Evolutionary conservation across 169 alveolate genomes (phyloP).

Genomic region (Theileria parva): DNA sequence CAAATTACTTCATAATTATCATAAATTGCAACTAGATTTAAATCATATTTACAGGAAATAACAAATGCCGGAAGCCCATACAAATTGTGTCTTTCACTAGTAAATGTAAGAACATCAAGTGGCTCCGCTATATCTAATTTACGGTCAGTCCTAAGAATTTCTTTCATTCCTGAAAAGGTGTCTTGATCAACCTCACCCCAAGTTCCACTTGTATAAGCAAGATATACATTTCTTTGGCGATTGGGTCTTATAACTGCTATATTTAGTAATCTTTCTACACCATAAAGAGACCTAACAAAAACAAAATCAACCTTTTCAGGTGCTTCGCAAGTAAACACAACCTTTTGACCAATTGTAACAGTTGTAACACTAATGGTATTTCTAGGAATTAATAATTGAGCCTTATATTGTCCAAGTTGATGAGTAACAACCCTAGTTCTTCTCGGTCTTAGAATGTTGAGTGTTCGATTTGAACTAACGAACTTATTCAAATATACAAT

Average conservation of each 20-base stretch:
- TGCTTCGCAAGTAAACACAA: neutral
- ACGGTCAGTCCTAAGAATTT: neutral
- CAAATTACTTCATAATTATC: neutral
- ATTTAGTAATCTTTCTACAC: neutral
- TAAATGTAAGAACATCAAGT: neutral
- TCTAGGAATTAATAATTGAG: neutral
- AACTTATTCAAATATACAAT: no score
- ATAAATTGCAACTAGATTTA: neutral
- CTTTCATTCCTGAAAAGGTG: neutral
- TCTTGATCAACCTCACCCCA: neutral
- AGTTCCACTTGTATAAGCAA: neutral
- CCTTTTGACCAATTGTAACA: neutral
- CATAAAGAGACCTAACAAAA: neutral
- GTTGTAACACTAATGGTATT: neutral
- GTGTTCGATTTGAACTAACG: neutral
- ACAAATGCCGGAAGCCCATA: constrained; percentile 13
- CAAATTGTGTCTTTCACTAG: neutral
- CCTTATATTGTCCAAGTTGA: neutral
- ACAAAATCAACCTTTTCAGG: neutral
- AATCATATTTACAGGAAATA: neutral
- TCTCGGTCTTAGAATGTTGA: neutral
- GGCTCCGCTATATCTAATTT: neutral
- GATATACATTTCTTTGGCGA: neutral
- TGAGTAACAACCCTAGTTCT: neutral
- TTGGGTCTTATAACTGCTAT: neutral